Conservation (phyloP, 2,329 filamentous ascomycete genomes). For the Decorospora gaudefroyi region DNA sequence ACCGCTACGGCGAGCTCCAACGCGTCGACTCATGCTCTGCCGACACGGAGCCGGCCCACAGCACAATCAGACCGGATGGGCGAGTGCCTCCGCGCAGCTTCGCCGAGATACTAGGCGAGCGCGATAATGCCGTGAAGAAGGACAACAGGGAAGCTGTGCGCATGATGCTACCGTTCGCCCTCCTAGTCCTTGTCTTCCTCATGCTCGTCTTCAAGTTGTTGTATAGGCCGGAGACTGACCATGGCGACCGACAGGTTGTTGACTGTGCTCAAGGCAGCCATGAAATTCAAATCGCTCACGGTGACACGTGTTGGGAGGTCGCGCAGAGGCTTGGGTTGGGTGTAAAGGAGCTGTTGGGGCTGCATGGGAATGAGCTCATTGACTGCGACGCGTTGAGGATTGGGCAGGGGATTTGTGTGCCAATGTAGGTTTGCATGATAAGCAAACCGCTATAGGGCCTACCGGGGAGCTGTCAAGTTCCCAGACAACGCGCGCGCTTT, state of each 20-base stretch:
- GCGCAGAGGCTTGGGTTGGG: conserved; percentile 51
- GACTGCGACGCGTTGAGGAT: conserved; percentile 55
- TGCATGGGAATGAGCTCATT: conserved; percentile 51
- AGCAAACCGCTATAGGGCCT: too few species aligned
- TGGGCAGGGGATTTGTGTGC: conserved; percentile 55
- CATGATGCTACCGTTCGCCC: conserved; percentile 62
- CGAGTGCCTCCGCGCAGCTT: conserved; percentile 14
- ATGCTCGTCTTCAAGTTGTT: conserved; percentile 49
- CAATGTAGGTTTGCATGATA: too few species aligned
- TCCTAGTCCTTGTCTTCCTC: conserved; percentile 59
- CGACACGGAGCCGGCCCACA: too few species aligned
- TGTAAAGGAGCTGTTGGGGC: conserved; percentile 54
- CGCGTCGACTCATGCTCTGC: conserved; percentile 16
- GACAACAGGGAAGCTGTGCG: conserved; percentile 54
- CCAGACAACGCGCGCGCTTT: too few species aligned
- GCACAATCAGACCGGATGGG: too few species aligned
- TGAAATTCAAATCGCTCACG: conserved; percentile 51
- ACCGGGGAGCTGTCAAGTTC: too few species aligned
- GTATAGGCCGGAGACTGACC: conserved; percentile 21
- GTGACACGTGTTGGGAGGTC: conserved; percentile 61
- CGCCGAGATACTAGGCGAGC: conserved; percentile 22
- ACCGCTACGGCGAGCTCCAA: conserved; percentile 55
- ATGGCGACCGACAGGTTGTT: conserved; percentile 21
- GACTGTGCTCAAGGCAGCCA: conserved; percentile 34
- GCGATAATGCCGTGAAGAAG: conserved; percentile 25